Evolutionary conservation across 148 eudicot genomes (phyloP), one percentile per base, ranked within the genome.

Genomic region (Euryodendron excelsum): DNA sequence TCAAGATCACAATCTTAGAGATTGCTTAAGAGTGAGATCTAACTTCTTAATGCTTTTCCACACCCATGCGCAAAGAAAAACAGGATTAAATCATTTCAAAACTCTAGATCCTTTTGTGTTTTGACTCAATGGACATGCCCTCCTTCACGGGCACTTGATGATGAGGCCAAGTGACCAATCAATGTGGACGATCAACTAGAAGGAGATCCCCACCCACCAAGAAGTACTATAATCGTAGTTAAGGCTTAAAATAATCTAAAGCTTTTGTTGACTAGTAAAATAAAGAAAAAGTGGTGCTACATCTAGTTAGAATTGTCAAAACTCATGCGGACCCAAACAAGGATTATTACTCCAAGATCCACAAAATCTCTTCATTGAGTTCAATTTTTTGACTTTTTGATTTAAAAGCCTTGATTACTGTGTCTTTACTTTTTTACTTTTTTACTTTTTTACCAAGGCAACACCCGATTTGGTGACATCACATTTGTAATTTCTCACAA

Each of bases 301-400:
- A 70, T 47, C 64, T 23, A 76, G 76, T 60, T 31, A 36, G 59
- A 31, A 62, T 62, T 73, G 73, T 64, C 66, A 64, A 78, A 73
- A 50, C 70, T 65, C 3, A 33, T 31, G 53, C 0, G 37, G 53
- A 72, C 64, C 45, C 72, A 47, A 64, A 5, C 44, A 72, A 48
- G 71, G 61, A 79, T 59, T 80, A 30, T 58, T 52, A 65, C 69
- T 56, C 41, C n/a, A 47, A 85, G 78, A 85, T 82, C 68, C 65
- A 53, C 80, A 80, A 75, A 79, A 79, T 83, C 82, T 80, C 77
- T 75, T 70, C 33, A 31, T 55, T 13, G 14, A 47, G 65, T 66
- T 75, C 13, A 17, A 27, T 45, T 45, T 66, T 74, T 70, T 17
- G 62, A 76, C n/a, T 62, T 4, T 21, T 20, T 59, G n/a, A 53